A percentile compares a stretch with the other conserved stretches of the same genome.
These are phyloP conservation scores for Mortierella sp. DNA, from an alignment of 371 early-diverging fungal species.

Conservation along the genomic window DNA sequence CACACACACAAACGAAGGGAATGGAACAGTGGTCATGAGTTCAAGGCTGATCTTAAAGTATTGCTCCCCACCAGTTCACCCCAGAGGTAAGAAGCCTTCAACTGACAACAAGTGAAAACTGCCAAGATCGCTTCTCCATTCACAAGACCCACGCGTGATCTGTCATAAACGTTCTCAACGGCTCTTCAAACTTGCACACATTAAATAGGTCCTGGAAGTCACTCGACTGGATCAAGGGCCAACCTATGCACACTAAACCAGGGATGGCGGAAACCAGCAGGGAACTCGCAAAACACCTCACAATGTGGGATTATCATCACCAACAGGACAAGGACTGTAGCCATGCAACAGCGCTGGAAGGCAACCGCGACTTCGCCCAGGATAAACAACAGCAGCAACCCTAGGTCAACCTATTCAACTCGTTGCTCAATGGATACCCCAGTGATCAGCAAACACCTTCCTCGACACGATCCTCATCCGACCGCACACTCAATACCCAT, in stretches of 20 bases:
- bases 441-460: neutral
- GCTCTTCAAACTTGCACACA: neutral
- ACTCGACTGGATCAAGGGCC: conserved; percentile 12
- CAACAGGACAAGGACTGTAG: neutral
- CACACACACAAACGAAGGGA: neutral
- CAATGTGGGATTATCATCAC: neutral
- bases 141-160: neutral
- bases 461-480: neutral
- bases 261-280: conserved; percentile 2
- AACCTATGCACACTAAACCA: conserved; percentile 4
- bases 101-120: neutral
- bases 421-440: conserved; percentile 11
- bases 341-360: neutral
- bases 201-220: conserved; percentile 13
- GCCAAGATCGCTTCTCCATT: neutral
- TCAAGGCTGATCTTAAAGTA: conserved; percentile 39
- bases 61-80: conserved; percentile 15
- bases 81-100: conserved; percentile 21
- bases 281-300: neutral
- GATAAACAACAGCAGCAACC: neutral
- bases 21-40: conserved; percentile 39
- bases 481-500: conserved; percentile 11
- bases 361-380: neutral
- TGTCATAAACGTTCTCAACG: neutral
- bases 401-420: conserved; percentile 5